phyloP scores from a whole-genome alignment of 192 early-diverging fungal species.

The Phlyctochytrium arcticum region DNA sequence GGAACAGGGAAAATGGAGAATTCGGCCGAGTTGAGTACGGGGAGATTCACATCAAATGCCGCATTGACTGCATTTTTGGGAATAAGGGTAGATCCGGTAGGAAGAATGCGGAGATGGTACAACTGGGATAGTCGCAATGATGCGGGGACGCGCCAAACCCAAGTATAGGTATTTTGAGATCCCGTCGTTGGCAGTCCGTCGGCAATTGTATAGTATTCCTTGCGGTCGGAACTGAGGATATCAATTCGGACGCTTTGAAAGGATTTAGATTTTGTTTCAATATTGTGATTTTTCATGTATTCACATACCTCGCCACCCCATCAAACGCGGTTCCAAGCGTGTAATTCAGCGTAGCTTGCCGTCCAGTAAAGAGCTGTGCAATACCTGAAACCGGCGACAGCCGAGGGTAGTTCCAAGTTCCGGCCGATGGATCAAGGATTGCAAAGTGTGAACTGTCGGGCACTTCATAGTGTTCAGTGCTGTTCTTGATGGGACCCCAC shows the following conservation, averaged over 20 bases:
- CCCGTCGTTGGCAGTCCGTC: background rate
- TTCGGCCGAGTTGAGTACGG: constrained; percentile 1
- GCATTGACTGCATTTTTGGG: background rate
- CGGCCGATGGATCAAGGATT: constrained; percentile 9
- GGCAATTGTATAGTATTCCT: constrained; percentile 4
- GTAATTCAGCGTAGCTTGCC: constrained; percentile 2
- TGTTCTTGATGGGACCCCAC: constrained; percentile 2
- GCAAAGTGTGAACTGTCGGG: constrained; percentile 4
- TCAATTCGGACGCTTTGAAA: constrained; percentile 4
- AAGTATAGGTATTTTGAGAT: background rate
- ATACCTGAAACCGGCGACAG: background rate
- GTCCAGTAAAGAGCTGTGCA: constrained; percentile 1
- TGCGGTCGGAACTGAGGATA: background rate
- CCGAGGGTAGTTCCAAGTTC: background rate
- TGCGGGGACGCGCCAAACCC: constrained; percentile 8
- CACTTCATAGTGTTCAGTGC: background rate
- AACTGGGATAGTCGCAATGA: background rate
- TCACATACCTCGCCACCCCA: background rate
- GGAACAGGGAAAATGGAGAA: constrained; percentile 1
- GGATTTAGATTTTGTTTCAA: background rate
- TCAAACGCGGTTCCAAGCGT: constrained; percentile 10
- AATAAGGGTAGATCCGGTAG: background rate
- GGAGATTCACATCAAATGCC: background rate
- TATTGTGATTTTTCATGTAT: background rate
- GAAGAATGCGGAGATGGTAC: constrained; percentile 9